These are phyloP conservation scores for Coprinopsis marcescibilis DNA, from an alignment of 768 basidiomycete genomes.

Conservation along the genomic window DNA sequence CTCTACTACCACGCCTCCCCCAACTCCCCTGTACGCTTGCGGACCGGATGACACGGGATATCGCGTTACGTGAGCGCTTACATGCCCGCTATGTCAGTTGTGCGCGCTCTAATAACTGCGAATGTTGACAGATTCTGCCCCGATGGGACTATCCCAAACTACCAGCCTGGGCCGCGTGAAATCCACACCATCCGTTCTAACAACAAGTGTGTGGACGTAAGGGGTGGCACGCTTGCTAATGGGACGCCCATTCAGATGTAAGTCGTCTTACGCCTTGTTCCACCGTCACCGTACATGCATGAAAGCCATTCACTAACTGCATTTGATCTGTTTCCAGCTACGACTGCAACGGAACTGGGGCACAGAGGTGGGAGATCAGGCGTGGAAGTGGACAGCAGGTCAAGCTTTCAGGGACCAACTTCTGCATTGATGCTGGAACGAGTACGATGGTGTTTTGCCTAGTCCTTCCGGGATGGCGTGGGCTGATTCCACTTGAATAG, in stretches of 20 bases:
- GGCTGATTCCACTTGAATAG: too few species aligned
- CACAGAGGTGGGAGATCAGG: constrained; percentile 17
- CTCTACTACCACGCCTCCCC: constrained; percentile 12
- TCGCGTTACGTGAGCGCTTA: not conserved
- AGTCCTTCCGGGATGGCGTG: too few species aligned
- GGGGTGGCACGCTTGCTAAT: constrained; percentile 23
- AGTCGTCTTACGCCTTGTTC: too few species aligned
- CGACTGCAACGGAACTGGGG: constrained; percentile 18
- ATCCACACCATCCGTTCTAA: constrained; percentile 24
- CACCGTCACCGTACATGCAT: too few species aligned
- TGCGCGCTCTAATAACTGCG: not conserved
- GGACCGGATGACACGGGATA: constrained; percentile 18
- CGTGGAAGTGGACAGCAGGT: constrained; percentile 10
- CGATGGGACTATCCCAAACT: constrained; percentile 16
- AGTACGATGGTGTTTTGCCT: too few species aligned
- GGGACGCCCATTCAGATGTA: constrained; percentile 32
- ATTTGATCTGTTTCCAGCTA: not conserved
- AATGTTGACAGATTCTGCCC: constrained; percentile 22
- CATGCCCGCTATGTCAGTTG: not conserved
- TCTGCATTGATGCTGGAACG: constrained; percentile 19
- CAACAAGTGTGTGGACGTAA: constrained; percentile 29
- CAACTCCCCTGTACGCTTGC: constrained; percentile 18
- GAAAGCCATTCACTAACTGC: too few species aligned
- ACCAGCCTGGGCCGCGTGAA: not conserved
- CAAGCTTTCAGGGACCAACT: constrained; percentile 14